phyloP scores from a whole-genome alignment of 495 filamentous ascomycete species.

The Cryomyces minteri region DNA sequence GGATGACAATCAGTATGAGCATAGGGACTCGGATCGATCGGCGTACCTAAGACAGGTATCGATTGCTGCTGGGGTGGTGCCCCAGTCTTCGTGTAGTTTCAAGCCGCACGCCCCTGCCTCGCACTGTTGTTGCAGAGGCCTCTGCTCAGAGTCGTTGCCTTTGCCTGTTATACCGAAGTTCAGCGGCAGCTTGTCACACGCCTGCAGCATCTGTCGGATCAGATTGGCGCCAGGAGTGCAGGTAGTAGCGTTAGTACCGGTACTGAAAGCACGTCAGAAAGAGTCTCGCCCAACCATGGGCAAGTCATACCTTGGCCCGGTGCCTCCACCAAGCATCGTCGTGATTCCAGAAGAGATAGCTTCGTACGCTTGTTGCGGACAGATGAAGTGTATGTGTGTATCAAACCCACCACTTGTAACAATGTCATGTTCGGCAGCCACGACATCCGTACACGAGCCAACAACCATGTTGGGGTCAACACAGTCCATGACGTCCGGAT shows the following conservation, averaged over 20 bases:
- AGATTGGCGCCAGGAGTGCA: slow-evolving; percentile 79
- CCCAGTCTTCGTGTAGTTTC: slow-evolving; percentile 98
- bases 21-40: neutral
- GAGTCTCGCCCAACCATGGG: neutral
- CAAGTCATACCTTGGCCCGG: slow-evolving; percentile 50
- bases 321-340: slow-evolving; percentile 82
- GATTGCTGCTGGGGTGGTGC: slow-evolving; percentile 80
- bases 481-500: slow-evolving; percentile 90
- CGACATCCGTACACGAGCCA: slow-evolving; percentile 85
- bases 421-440: slow-evolving; percentile 86
- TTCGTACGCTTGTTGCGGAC: slow-evolving; percentile 84
- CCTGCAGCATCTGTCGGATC: slow-evolving; percentile 86
- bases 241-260: slow-evolving; percentile 88
- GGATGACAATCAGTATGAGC: neutral
- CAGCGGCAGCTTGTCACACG: slow-evolving; percentile 67
- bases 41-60: slow-evolving; percentile 52
- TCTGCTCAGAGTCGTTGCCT: slow-evolving; percentile 68
- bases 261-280: slow-evolving; percentile 28
- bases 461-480: slow-evolving; percentile 66
- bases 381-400: slow-evolving; percentile 92
- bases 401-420: slow-evolving; percentile 86
- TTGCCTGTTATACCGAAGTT: slow-evolving; percentile 94
- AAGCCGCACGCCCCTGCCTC: slow-evolving; percentile 73
- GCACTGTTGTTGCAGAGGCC: slow-evolving; percentile 64
- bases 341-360: slow-evolving; percentile 78